Percentiles rank a stretch among this genome's conserved stretches.
These are phyloP conservation scores for Berkeleyomyces rouxiae DNA, from an alignment of 2,329 filamentous ascomycete genomes.

Conservation along the genomic window DNA sequence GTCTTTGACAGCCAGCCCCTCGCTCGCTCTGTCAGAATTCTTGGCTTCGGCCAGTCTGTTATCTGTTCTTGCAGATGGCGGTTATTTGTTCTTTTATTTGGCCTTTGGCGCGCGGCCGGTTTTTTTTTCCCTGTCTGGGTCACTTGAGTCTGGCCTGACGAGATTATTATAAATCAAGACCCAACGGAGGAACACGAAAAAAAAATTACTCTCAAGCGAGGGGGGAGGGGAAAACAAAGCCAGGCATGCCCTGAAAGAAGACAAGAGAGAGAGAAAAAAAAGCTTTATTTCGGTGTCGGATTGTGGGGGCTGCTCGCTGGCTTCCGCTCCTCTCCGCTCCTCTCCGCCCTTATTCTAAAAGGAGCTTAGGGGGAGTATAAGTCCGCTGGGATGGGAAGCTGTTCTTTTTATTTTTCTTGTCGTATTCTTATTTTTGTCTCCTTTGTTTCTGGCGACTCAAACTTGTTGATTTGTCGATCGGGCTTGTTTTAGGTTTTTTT, in stretches of 20 bases:
- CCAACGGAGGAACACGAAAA: not conserved
- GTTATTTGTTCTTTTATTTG: not conserved
- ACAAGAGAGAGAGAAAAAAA: not conserved
- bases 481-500: not conserved
- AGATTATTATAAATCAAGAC: not conserved
- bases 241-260: not conserved
- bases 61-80: not conserved
- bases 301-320: not conserved
- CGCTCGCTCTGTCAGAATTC: not conserved
- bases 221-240: not conserved
- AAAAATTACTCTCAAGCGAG: not conserved
- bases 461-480: too few relatives aligned
- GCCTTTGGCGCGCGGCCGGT: too few relatives aligned
- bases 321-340: constrained; percentile 1
- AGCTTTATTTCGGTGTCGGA: not conserved
- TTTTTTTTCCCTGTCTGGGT: too few relatives aligned
- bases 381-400: not conserved
- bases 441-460: not conserved
- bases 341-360: not conserved
- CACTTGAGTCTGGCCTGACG: too few relatives aligned
- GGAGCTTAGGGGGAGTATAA: not conserved
- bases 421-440: too few relatives aligned
- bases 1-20: too few relatives aligned
- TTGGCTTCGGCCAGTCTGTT: not conserved
- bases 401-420: too few relatives aligned